These are phyloP conservation scores for Boechera stricta DNA, from an alignment of 345 rosid genomes.

Conservation along the genomic window DNA sequence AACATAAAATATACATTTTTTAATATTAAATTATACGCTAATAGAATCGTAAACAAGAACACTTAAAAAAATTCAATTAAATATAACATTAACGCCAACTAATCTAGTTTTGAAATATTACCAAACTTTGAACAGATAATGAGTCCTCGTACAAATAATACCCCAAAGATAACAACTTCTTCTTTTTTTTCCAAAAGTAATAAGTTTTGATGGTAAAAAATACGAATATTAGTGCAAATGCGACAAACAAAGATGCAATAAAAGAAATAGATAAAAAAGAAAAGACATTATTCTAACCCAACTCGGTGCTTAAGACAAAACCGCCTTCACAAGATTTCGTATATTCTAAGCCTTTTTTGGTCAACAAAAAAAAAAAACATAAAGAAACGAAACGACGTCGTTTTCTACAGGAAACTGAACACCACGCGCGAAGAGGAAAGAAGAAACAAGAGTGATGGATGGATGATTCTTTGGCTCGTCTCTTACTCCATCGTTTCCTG, in stretches of 20 bases:
- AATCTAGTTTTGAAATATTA: slow-evolving; percentile 20
- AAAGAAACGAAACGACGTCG: slow-evolving; percentile 14
- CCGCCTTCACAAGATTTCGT: slow-evolving; percentile 46
- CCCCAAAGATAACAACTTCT: neutral
- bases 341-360: slow-evolving; percentile 40
- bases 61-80: neutral
- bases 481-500: slow-evolving; percentile 55
- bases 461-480: slow-evolving; percentile 54
- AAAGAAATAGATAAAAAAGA: neutral
- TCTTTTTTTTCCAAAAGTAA: neutral
- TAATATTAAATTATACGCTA: neutral
- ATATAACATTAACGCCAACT: slow-evolving; percentile 15
- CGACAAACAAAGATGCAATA: slow-evolving; percentile 31
- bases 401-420: neutral
- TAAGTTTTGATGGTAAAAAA: neutral
- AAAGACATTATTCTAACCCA: slow-evolving; percentile 18
- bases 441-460: slow-evolving; percentile 13
- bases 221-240: slow-evolving; percentile 4
- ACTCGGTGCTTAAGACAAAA: slow-evolving; percentile 42
- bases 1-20: neutral
- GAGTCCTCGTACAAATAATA: neutral
- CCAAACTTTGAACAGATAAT: slow-evolving; percentile 19
- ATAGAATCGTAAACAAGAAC: neutral
- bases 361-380: slow-evolving; percentile 22
- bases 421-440: slow-evolving; percentile 6